Conservation (phyloP, 1,284 basidiomycete species). For the Papiliotrema nemorosa region DNA sequence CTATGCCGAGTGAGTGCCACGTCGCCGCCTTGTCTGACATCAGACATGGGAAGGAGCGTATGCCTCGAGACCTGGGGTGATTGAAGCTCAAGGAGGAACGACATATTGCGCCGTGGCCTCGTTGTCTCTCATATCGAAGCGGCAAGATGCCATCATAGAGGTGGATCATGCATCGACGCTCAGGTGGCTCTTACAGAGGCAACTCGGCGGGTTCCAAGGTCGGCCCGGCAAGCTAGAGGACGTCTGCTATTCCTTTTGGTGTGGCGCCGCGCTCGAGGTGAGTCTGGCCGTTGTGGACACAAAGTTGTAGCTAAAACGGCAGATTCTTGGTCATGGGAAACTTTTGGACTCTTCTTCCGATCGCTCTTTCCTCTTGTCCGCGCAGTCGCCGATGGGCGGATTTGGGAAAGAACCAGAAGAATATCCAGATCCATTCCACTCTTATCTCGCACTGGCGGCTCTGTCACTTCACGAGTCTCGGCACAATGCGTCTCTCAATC, state of each 20-base stretch:
- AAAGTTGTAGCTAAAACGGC: neutral
- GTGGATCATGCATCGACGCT: slow-evolving; percentile 44
- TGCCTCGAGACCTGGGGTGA: slow-evolving; percentile 65
- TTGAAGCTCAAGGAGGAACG: slow-evolving; percentile 88
- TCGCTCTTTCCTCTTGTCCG: slow-evolving; percentile 62
- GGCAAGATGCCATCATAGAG: too few species aligned
- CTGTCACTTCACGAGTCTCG: slow-evolving; percentile 55
- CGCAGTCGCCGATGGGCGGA: slow-evolving; percentile 81
- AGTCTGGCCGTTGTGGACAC: slow-evolving; percentile 20
- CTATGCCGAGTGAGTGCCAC: slow-evolving; percentile 63
- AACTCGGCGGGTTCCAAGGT: slow-evolving; percentile 78
- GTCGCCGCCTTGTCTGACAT: neutral
- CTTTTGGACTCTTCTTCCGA: slow-evolving; percentile 59
- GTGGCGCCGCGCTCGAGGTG: slow-evolving; percentile 71
- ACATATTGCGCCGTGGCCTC: slow-evolving; percentile 83
- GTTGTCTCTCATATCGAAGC: too few species aligned
- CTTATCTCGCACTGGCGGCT: slow-evolving; percentile 80
- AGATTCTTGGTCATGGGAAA: slow-evolving; percentile 63
- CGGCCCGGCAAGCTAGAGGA: slow-evolving; percentile 80
- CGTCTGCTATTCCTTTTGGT: slow-evolving; percentile 95
- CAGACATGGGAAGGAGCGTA: slow-evolving; percentile 93
- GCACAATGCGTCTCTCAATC: slow-evolving; percentile 54
- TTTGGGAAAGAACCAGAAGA: slow-evolving; percentile 76
- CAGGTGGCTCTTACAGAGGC: slow-evolving; percentile 74
- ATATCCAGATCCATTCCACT: slow-evolving; percentile 84